Conservation (phyloP, 495 filamentous ascomycete genomes). For the Peziza echinospora region DNA sequence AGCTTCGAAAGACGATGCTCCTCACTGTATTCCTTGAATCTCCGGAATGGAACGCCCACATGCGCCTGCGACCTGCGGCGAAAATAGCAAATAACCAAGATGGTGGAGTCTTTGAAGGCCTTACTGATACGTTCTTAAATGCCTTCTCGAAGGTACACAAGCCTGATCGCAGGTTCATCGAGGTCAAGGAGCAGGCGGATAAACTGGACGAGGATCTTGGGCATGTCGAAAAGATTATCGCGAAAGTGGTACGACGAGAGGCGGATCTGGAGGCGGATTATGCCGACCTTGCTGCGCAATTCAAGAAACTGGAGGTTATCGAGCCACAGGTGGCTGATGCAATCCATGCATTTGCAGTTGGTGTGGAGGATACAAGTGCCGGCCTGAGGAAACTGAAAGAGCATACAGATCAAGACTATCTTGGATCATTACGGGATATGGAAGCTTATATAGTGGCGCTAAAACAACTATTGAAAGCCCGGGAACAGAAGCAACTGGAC, state of each 20-base stretch:
- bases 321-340: conserved; percentile 69
- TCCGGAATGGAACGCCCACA: conserved; percentile 85
- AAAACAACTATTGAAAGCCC: conserved; percentile 70
- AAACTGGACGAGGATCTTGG: conserved; percentile 87
- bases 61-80: conserved; percentile 48
- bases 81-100: conserved; percentile 27
- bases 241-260: conserved; percentile 70
- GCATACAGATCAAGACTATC: conserved; percentile 87
- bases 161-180: conserved; percentile 81
- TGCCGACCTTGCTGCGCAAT: conserved; percentile 72
- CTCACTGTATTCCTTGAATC: conserved; percentile 80
- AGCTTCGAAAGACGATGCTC: conserved; percentile 60
- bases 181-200: conserved; percentile 77
- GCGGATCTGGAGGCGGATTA: conserved; percentile 76
- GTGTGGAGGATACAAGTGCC: conserved; percentile 58
- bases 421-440: conserved; percentile 81
- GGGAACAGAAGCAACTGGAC: conserved; percentile 94
- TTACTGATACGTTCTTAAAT: conserved; percentile 93
- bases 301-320: conserved; percentile 73
- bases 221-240: conserved; percentile 83
- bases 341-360: conserved; percentile 62
- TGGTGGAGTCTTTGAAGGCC: conserved; percentile 66
- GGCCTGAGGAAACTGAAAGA: conserved; percentile 62
- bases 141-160: conserved; percentile 93
- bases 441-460: conserved; percentile 67